Conservation (phyloP, 148 eudicot genomes). For the Hydrangea macrophylla region DNA sequence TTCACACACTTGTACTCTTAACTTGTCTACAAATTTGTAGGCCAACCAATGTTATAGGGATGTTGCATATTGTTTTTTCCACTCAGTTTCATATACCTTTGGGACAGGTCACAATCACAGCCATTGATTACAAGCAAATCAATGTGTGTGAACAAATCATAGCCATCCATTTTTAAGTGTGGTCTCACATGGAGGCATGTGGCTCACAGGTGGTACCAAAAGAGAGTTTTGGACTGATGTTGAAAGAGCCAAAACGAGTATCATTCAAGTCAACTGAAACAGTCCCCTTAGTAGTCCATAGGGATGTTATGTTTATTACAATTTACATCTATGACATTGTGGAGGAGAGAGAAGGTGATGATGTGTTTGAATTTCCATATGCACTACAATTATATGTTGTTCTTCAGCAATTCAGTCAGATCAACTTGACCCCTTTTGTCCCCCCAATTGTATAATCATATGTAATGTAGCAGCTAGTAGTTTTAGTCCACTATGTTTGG, state of each 20-base stretch:
- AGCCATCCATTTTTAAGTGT: slow-evolving; percentile 5
- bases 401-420: not conserved
- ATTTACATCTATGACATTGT: slow-evolving; percentile 2
- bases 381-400: not conserved
- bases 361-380: slow-evolving; percentile 12
- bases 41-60: not conserved
- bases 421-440: not conserved
- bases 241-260: slow-evolving; percentile 11
- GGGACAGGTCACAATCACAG: not conserved
- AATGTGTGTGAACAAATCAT: slow-evolving; percentile 11
- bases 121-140: not conserved
- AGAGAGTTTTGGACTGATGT: slow-evolving; percentile 48
- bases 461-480: not conserved
- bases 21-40: slow-evolving; percentile 10
- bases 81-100: not conserved
- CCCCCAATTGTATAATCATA: not conserved
- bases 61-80: not conserved
- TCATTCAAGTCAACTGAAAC: slow-evolving; percentile 22
- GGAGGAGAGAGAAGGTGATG: slow-evolving; percentile 10
- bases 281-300: slow-evolving; percentile 8
- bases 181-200: slow-evolving; percentile 42
- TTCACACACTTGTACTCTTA: slow-evolving; percentile 10
- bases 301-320: slow-evolving; percentile 6
- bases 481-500: not conserved
- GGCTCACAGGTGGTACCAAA: slow-evolving; percentile 24